Percentiles rank a stretch among this genome's conserved stretches.
Evolutionary conservation across 2,329 filamentous ascomycete species (phyloP).

Genomic region (Ophiognomonia clavigignenti-juglandacearum): DNA sequence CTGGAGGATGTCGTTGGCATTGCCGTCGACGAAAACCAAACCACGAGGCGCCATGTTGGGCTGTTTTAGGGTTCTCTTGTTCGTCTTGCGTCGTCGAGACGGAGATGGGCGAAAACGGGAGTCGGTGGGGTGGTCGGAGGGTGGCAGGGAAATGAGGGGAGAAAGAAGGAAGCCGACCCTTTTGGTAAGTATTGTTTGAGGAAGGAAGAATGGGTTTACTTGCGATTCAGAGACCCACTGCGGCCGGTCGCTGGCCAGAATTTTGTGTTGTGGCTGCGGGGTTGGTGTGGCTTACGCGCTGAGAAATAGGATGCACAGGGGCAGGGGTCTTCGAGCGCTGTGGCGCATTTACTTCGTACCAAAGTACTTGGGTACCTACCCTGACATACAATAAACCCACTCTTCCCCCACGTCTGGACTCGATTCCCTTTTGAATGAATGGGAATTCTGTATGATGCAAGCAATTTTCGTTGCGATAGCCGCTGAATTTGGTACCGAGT

Average conservation of each 20-base stretch:
- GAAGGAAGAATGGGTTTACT: slow-evolving; percentile 14
- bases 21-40: slow-evolving; percentile 79
- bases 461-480: too few species aligned
- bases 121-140: slow-evolving; percentile 6
- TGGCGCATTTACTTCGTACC: too few species aligned
- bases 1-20: slow-evolving; percentile 85
- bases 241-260: background rate
- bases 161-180: slow-evolving; percentile 15
- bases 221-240: slow-evolving; percentile 11
- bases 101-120: too few species aligned
- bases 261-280: slow-evolving; percentile 2
- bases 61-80: slow-evolving; percentile 4
- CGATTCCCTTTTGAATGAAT: too few species aligned
- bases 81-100: slow-evolving; percentile 4
- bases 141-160: background rate
- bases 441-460: too few species aligned
- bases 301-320: too few species aligned
- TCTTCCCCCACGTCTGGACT: too few species aligned
- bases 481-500: too few species aligned
- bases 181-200: slow-evolving; percentile 7
- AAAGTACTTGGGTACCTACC: too few species aligned
- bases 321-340: background rate
- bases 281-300: slow-evolving; percentile 12
- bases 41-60: slow-evolving; percentile 45
- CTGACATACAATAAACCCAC: too few species aligned